phyloP scores from a whole-genome alignment of 805 yeast genomes.

The Barnettozyma wickerhamii region DNA sequence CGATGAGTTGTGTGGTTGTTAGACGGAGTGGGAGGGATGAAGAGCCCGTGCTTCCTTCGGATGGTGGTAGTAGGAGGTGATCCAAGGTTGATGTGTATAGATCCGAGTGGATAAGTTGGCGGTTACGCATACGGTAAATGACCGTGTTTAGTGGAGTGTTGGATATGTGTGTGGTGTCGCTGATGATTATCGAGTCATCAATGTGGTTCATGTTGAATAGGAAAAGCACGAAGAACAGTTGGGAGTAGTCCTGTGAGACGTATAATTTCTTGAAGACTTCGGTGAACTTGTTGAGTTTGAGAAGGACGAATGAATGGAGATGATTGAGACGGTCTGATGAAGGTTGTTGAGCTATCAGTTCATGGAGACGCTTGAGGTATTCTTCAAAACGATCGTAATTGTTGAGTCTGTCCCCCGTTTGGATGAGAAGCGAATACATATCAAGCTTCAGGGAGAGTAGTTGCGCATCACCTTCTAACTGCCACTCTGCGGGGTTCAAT shows the following conservation, averaged over 20 bases:
- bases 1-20: slow-evolving; percentile 1
- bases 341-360: no score
- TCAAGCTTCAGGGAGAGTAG: slow-evolving; percentile 4
- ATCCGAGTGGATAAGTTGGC: no score
- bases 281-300: slow-evolving; percentile 4
- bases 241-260: not conserved
- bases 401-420: not conserved
- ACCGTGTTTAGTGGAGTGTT: no score
- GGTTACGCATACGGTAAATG: no score
- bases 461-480: not conserved
- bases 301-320: slow-evolving; percentile 6
- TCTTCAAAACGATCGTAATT: slow-evolving; percentile 7
- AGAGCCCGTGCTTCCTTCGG: no score
- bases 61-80: no score
- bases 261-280: slow-evolving; percentile 11
- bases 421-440: slow-evolving; percentile 1
- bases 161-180: slow-evolving; percentile 3
- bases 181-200: slow-evolving; percentile 1
- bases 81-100: no score
- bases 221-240: slow-evolving; percentile 5
- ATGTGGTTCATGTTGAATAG: slow-evolving; percentile 7
- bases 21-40: slow-evolving; percentile 2
- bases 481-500: slow-evolving; percentile 11
- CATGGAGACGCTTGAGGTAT: slow-evolving; percentile 6
- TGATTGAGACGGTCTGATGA: not conserved